phyloP scores from a whole-genome alignment of 345 rosid species.

The Eucalyptus caleyi region DNA sequence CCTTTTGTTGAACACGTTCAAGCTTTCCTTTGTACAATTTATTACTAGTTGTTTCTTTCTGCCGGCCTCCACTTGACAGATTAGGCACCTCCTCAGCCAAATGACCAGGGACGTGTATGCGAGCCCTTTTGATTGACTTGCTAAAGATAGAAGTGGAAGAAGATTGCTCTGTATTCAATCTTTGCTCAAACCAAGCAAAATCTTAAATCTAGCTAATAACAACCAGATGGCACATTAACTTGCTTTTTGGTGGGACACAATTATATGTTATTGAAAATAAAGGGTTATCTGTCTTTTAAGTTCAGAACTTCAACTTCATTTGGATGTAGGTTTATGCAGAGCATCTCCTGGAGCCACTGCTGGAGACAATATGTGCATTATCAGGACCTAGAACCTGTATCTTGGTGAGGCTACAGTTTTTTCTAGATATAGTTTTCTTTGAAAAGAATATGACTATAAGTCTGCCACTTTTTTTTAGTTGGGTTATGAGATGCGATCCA shows the following conservation, averaged over 20 bases:
- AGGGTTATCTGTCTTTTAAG: background rate
- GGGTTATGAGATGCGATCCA: slow-evolving; percentile 91
- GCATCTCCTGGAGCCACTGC: slow-evolving; percentile 80
- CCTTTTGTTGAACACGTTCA: background rate
- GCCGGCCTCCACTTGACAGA: background rate
- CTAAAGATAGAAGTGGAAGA: background rate
- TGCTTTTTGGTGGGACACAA: background rate
- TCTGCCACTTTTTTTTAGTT: slow-evolving; percentile 27
- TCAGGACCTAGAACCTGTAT: slow-evolving; percentile 82
- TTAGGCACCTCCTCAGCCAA: background rate
- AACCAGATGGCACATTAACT: background rate
- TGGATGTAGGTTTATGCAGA: slow-evolving; percentile 66
- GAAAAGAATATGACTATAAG: background rate
- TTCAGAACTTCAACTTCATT: background rate
- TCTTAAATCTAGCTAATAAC: background rate
- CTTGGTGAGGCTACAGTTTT: slow-evolving; percentile 23
- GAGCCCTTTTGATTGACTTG: background rate
- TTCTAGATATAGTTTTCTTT: background rate
- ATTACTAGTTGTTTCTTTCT: background rate
- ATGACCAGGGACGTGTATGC: background rate
- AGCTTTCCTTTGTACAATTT: background rate
- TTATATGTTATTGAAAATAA: background rate
- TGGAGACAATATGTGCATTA: slow-evolving; percentile 55
- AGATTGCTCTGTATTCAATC: background rate
- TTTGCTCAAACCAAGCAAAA: background rate